These are phyloP conservation scores for Epichloe hybrida DNA, from an alignment of 2,329 filamentous ascomycete species.

Conservation along the genomic window DNA sequence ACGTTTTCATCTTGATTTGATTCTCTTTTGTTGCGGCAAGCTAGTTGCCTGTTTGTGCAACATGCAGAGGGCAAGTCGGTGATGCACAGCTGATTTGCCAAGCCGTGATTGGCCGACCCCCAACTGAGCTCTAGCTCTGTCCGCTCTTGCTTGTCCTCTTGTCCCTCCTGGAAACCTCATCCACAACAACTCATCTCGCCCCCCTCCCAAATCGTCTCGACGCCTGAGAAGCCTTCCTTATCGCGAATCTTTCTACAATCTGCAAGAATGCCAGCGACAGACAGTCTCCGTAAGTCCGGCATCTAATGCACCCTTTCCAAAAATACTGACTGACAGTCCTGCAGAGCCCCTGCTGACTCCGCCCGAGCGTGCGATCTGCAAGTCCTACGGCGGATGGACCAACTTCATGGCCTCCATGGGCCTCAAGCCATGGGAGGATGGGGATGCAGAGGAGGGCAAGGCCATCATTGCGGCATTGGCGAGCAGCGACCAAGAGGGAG, in stretches of 20 bases:
- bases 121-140: too few species aligned
- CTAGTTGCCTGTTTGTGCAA: too few species aligned
- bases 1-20: too few species aligned
- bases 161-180: too few species aligned
- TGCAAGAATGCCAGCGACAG: background rate
- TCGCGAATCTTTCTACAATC: background rate
- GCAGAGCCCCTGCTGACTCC: constrained; percentile 1
- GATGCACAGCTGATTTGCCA: too few species aligned
- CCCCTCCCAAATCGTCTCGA: too few species aligned
- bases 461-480: background rate
- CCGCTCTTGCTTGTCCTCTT: too few species aligned
- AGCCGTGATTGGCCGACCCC: too few species aligned
- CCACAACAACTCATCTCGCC: too few species aligned
- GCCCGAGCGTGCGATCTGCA: background rate
- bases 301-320: background rate
- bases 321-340: background rate
- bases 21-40: too few species aligned
- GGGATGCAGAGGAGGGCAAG: constrained; percentile 1
- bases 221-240: background rate
- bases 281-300: background rate
- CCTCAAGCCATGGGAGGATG: background rate
- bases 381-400: constrained; percentile 2
- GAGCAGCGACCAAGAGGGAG: background rate
- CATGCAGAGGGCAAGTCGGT: too few species aligned
- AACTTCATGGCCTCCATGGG: constrained; percentile 1